Percentiles rank a stretch among this genome's conserved stretches.
These are phyloP conservation scores for Pistacia atlantica DNA, from an alignment of 345 rosid species.

Conservation along the genomic window DNA sequence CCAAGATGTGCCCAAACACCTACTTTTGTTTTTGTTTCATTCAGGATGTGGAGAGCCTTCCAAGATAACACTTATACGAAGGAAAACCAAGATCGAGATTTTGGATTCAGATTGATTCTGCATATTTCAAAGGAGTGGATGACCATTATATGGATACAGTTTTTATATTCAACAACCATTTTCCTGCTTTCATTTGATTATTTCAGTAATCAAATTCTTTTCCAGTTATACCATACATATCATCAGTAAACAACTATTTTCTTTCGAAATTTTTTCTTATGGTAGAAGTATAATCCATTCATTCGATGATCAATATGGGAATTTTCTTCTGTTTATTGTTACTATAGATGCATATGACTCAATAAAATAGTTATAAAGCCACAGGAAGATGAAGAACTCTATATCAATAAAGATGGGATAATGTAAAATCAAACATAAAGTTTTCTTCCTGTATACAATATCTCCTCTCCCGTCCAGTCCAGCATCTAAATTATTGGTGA, in stretches of 20 bases:
- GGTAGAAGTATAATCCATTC: neutral
- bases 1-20: no score
- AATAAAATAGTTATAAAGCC: no score
- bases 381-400: no score
- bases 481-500: no score
- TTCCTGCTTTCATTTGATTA: neutral
- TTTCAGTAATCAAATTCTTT: neutral
- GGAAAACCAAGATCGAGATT: conserved; percentile 3
- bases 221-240: neutral
- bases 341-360: neutral
- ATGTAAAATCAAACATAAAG: neutral
- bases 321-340: neutral
- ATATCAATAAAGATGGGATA: neutral
- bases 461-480: neutral
- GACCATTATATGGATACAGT: neutral
- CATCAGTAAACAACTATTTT: no score
- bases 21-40: no score
- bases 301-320: neutral
- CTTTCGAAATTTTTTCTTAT: neutral
- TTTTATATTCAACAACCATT: neutral
- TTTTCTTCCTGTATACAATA: neutral
- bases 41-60: no score
- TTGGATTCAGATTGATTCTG: neutral
- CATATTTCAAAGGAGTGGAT: no score
- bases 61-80: no score